These are phyloP conservation scores for Epichloe uncinata DNA, from an alignment of 2,329 filamentous ascomycete species.

Conservation along the genomic window DNA sequence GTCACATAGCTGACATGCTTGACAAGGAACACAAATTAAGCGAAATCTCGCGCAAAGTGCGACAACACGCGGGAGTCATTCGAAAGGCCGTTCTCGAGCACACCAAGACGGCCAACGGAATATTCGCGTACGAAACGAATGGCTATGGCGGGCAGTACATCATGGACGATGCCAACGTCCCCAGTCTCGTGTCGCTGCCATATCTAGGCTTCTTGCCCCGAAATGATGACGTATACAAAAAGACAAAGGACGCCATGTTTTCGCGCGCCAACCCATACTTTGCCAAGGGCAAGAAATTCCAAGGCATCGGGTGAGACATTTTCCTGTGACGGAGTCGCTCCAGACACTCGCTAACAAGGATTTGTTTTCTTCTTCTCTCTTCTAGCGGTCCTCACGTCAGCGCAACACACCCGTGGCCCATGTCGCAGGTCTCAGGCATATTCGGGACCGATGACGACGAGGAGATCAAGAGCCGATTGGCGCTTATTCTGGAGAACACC, in stretches of 20 bases:
- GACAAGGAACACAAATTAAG: constrained; percentile 54
- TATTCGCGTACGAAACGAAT: constrained; percentile 68
- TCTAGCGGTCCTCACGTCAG: constrained; percentile 52
- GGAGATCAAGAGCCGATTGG: constrained; percentile 21
- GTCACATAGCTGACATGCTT: constrained; percentile 46
- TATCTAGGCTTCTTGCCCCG: constrained; percentile 47
- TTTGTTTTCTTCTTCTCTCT: neutral
- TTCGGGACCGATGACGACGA: constrained; percentile 30
- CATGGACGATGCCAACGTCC: constrained; percentile 64
- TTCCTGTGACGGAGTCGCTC: neutral
- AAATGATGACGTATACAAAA: constrained; percentile 56
- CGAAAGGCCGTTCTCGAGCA: constrained; percentile 52
- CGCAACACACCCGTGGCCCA: constrained; percentile 41
- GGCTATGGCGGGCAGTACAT: constrained; percentile 53
- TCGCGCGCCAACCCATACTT: constrained; percentile 69
- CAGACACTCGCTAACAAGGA: neutral
- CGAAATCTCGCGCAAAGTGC: constrained; percentile 40
- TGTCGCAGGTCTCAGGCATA: constrained; percentile 40
- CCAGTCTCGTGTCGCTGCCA: constrained; percentile 50
- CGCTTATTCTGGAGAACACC: constrained; percentile 27
- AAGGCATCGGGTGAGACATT: constrained; percentile 14
- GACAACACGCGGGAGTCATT: constrained; percentile 39
- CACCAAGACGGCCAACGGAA: constrained; percentile 31
- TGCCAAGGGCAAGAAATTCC: constrained; percentile 12
- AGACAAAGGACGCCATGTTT: constrained; percentile 68